Evolutionary conservation across 2,329 filamentous ascomycete genomes (phyloP).

Genomic region (Colletotrichum destructivum): DNA sequence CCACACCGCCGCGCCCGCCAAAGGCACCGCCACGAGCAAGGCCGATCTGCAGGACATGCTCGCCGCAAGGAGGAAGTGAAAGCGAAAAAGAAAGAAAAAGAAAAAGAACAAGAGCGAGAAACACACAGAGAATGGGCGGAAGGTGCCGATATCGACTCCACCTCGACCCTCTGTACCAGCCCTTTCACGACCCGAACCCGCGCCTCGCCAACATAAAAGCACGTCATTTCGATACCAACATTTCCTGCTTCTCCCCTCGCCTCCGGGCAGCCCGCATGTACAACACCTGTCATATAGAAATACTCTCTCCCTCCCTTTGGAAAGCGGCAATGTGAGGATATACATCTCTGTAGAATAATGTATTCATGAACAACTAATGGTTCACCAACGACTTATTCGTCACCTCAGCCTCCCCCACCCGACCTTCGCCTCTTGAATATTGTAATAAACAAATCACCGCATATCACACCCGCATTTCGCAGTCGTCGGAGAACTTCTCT

Average conservation of each 20-base stretch:
- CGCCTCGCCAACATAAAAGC: neutral
- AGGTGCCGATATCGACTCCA: too few species aligned
- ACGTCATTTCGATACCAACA: slow-evolving; percentile 27
- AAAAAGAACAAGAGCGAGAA: slow-evolving; percentile 45
- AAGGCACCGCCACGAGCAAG: slow-evolving; percentile 48
- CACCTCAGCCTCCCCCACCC: neutral
- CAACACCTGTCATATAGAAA: slow-evolving; percentile 18
- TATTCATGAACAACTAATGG: slow-evolving; percentile 27
- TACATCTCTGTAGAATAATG: slow-evolving; percentile 34
- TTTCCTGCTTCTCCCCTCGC: neutral
- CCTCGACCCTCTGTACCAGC: neutral
- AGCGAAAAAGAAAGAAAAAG: slow-evolving; percentile 44
- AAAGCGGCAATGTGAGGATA: neutral
- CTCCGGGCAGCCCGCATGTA: slow-evolving; percentile 13
- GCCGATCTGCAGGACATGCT: slow-evolving; percentile 58
- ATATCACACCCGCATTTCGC: neutral
- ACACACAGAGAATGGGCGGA: neutral
- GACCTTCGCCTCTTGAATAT: neutral
- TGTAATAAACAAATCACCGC: neutral
- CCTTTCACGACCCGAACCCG: neutral
- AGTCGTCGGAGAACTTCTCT: slow-evolving; percentile 25
- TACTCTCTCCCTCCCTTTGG: neutral
- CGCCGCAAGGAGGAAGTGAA: slow-evolving; percentile 45
- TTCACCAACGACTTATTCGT: too few species aligned
- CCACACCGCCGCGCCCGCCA: slow-evolving; percentile 40